Conservation (phyloP, 2,329 filamentous ascomycete species). For the Colletotrichum sp. region DNA sequence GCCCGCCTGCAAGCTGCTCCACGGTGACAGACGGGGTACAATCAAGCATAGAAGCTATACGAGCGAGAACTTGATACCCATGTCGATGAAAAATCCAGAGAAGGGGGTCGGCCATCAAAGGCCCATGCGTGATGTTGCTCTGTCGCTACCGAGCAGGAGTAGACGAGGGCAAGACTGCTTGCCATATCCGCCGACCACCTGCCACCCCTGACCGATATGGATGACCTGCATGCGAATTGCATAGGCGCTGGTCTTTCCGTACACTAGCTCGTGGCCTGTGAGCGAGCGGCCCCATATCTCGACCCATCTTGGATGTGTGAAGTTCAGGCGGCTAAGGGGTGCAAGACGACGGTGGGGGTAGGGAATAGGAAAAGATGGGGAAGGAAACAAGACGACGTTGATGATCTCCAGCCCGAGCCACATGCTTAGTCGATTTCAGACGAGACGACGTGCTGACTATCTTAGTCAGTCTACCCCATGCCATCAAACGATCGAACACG, state of each 20-base stretch:
- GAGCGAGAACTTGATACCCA: background rate
- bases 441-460: background rate
- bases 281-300: background rate
- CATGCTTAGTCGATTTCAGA: background rate
- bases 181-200: background rate
- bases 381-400: background rate
- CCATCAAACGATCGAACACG: background rate
- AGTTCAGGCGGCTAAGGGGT: background rate
- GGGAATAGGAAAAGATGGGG: background rate
- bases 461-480: background rate
- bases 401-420: background rate
- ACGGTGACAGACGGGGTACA: background rate
- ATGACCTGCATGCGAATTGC: background rate
- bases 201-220: background rate
- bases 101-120: background rate
- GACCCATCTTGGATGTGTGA: background rate
- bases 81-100: background rate
- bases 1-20: background rate
- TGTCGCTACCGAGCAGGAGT: background rate
- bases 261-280: background rate
- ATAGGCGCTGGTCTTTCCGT: background rate
- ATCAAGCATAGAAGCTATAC: constrained; percentile 3
- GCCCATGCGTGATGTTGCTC: background rate
- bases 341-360: background rate
- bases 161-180: background rate